Evolutionary conservation across 208 protist species (phyloP).

Genomic region (Leishmania amazonensis): DNA sequence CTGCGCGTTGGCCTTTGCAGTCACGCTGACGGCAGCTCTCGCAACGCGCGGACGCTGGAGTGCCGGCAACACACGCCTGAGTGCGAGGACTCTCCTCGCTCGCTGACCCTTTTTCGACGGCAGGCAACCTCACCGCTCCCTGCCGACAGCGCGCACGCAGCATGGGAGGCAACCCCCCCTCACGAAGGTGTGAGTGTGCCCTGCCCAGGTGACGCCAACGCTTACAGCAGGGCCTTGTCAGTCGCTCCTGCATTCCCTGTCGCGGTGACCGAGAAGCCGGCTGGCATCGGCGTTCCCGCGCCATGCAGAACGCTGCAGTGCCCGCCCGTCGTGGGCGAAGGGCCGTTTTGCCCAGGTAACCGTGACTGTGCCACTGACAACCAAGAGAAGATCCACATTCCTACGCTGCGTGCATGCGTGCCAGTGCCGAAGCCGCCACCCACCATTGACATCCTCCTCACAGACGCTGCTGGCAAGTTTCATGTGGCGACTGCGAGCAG

Average conservation of each 20-base stretch:
- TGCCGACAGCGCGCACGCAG: slow-evolving; percentile 11
- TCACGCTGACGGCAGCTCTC: slow-evolving; percentile 11
- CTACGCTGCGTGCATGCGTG: slow-evolving; percentile 1
- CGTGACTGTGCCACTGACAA: background rate
- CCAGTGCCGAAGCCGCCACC: slow-evolving; percentile 22
- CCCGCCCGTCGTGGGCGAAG: slow-evolving; percentile 17
- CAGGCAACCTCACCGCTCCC: slow-evolving; percentile 8
- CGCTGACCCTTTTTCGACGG: background rate
- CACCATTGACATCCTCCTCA: slow-evolving; percentile 16
- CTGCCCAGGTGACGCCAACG: background rate
- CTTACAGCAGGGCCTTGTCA: background rate
- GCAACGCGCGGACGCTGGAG: slow-evolving; percentile 8
- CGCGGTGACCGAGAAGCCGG: background rate
- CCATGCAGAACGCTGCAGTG: slow-evolving; percentile 11
- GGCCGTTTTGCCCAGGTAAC: background rate
- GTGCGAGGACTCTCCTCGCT: background rate
- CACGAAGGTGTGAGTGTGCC: slow-evolving; percentile 9
- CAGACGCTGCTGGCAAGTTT: background rate
- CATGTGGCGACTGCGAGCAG: background rate
- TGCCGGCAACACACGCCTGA: background rate
- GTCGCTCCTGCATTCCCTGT: background rate
- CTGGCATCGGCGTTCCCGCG: background rate
- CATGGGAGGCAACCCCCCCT: slow-evolving; percentile 8
- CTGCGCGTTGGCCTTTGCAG: slow-evolving; percentile 32
- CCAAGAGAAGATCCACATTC: background rate